Evolutionary conservation across 148 eudicot genomes (phyloP).

Genomic region (Heliosperma pusillum): DNA sequence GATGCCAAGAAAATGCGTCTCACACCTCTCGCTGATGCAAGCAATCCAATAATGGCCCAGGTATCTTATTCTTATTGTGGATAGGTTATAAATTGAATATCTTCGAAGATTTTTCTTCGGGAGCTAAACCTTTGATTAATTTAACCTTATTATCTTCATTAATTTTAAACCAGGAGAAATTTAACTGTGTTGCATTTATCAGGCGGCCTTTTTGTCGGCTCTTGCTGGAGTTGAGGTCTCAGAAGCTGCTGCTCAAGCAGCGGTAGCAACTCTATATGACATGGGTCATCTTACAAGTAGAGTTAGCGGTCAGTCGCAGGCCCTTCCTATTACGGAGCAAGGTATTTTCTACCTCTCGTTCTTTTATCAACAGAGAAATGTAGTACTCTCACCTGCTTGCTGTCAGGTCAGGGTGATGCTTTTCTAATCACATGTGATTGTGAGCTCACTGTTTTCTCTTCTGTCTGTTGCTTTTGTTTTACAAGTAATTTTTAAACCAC

Average conservation of each 20-base stretch:
- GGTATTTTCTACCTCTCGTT: slow-evolving; percentile 36
- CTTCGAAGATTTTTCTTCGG: background rate
- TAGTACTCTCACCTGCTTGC: too few species aligned
- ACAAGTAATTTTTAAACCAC: too few species aligned
- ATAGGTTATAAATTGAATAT: background rate
- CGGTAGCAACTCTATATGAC: slow-evolving; percentile 60
- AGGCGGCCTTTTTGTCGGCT: slow-evolving; percentile 93
- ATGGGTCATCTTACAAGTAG: slow-evolving; percentile 26
- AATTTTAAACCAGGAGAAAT: background rate
- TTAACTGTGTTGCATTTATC: slow-evolving; percentile 20
- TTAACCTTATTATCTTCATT: background rate
- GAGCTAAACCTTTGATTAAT: background rate
- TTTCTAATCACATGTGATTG: too few species aligned
- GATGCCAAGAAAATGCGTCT: slow-evolving; percentile 61
- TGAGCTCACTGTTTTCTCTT: too few species aligned
- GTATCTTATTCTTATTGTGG: slow-evolving; percentile 29
- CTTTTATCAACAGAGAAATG: background rate
- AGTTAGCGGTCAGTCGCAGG: slow-evolving; percentile 27
- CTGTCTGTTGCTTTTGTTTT: too few species aligned
- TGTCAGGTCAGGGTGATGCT: too few species aligned
- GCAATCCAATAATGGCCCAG: slow-evolving; percentile 99
- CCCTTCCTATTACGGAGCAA: slow-evolving; percentile 35
- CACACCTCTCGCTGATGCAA: slow-evolving; percentile 84
- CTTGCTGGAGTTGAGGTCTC: slow-evolving; percentile 82
- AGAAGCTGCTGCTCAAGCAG: slow-evolving; percentile 85